Evolutionary conservation across 768 basidiomycete genomes (phyloP).

Genomic region (Calocera viscosa): DNA sequence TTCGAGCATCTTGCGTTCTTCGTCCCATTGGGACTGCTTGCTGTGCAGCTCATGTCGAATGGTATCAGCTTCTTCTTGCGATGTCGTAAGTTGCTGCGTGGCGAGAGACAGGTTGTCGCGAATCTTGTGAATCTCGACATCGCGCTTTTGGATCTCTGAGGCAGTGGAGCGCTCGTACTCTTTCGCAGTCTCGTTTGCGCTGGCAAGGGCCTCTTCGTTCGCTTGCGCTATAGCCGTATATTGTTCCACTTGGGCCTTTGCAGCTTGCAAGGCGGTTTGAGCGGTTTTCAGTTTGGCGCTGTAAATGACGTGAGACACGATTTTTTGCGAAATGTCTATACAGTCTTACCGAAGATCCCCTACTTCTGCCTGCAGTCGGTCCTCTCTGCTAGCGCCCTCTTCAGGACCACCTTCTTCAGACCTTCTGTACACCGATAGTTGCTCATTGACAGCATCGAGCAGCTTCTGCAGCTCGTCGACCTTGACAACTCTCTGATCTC

Average conservation of each 20-base stretch:
- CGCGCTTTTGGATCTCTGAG: conserved; percentile 48
- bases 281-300: conserved; percentile 66
- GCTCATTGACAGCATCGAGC: not conserved
- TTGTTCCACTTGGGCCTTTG: conserved; percentile 63
- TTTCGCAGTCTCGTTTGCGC: conserved; percentile 60
- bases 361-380: conserved; percentile 71
- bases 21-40: too few species aligned
- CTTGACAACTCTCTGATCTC: conserved; percentile 34
- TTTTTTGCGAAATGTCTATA: not conserved
- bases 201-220: conserved; percentile 61
- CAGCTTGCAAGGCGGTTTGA: conserved; percentile 60
- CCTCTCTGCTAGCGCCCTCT: conserved; percentile 48
- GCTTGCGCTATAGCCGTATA: conserved; percentile 78
- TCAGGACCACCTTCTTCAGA: conserved; percentile 25
- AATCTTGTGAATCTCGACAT: conserved; percentile 34
- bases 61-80: too few species aligned
- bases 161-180: conserved; percentile 67
- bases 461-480: conserved; percentile 18
- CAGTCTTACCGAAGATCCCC: conserved; percentile 61
- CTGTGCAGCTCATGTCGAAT: too few species aligned
- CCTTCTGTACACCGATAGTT: not conserved
- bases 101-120: too few species aligned
- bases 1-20: too few species aligned
- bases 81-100: too few species aligned
- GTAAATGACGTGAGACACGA: not conserved